Evolutionary conservation across 306 rosid genomes (phyloP), one percentile per base, ranked within the genome.

Genomic region (Cucurbita moschata): DNA sequence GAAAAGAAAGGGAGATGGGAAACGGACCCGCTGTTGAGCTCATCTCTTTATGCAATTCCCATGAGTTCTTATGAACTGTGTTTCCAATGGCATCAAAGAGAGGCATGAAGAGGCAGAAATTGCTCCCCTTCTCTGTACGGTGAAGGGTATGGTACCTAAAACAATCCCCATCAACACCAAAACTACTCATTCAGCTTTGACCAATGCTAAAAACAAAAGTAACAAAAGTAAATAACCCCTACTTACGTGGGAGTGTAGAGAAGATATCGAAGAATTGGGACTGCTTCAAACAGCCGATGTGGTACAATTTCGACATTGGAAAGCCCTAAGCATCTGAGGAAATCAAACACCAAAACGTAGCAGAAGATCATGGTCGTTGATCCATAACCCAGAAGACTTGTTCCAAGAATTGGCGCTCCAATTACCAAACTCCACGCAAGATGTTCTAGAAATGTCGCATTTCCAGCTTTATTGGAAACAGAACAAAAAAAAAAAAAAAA

Each of bases 41-140:
- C 8, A 83, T 76, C 73, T 53, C 71, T 76, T 84, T 87, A 79
- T 89, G 96, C 26, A 85, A 71, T 77, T 85, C 82, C 99, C 97
- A 91, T 30, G 99, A 88, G 1, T 81, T 86, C 5, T 46, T 56
- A 86, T 91, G 79, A 9, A 88, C 83, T 0, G 97, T 95, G 19
- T 84, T 83, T 74, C 99, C 91, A 4, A 95, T 51, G 4, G 80
- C 91, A 54, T 95, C 97, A 75, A 95, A 95, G 64, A 95, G 84
- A 70, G 99, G 99, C 99, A 95, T 91, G 71, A 91, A 95, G 79
- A 95, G 96, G 88, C 99, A 91, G 89, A 95, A 89, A 74, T 95
- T 95, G 76, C 96, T 72, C 35, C 66, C 85, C 88, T 78, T 87
- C 21, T 91, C 88, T 38, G 90, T 78, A 76, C 83, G 96, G 81